These are phyloP conservation scores for Dalbergia cochinchinensis DNA, from an alignment of 306 rosid genomes.

Conservation along the genomic window DNA sequence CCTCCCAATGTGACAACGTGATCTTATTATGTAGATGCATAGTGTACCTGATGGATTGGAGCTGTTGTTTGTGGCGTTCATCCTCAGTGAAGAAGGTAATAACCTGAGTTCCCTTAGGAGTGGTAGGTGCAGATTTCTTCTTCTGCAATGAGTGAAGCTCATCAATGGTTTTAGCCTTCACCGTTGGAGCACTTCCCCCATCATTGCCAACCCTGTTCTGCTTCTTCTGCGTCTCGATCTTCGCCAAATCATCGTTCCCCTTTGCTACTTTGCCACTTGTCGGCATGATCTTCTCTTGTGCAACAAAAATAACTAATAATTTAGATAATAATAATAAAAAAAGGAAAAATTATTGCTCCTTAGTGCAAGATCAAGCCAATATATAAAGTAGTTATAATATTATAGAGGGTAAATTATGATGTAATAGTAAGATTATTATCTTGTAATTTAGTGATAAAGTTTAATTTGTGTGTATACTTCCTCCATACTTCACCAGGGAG, in stretches of 20 bases:
- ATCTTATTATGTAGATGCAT: background rate
- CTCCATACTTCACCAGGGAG: no score
- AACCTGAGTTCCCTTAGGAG: slow-evolving; percentile 51
- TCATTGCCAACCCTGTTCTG: slow-evolving; percentile 55
- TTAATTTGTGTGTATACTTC: no score
- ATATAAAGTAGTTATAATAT: no score
- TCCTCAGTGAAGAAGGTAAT: slow-evolving; percentile 52
- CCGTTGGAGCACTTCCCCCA: slow-evolving; percentile 56
- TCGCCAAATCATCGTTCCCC: slow-evolving; percentile 50
- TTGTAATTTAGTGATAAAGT: no score
- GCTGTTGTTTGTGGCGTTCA: slow-evolving; percentile 66
- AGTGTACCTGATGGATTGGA: slow-evolving; percentile 86
- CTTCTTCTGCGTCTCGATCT: slow-evolving; percentile 54
- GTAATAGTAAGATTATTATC: no score
- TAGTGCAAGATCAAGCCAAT: no score
- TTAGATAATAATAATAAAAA: no score
- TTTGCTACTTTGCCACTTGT: slow-evolving; percentile 5
- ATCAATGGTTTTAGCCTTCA: slow-evolving; percentile 78
- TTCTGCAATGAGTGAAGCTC: slow-evolving; percentile 87
- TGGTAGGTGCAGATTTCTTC: slow-evolving; percentile 71
- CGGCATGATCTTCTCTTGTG: slow-evolving; percentile 37
- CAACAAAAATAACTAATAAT: no score
- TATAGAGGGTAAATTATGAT: no score
- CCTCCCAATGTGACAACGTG: background rate
- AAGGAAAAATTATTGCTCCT: no score